Conservation (phyloP, 768 basidiomycete genomes). For the Russula olivacea region DNA sequence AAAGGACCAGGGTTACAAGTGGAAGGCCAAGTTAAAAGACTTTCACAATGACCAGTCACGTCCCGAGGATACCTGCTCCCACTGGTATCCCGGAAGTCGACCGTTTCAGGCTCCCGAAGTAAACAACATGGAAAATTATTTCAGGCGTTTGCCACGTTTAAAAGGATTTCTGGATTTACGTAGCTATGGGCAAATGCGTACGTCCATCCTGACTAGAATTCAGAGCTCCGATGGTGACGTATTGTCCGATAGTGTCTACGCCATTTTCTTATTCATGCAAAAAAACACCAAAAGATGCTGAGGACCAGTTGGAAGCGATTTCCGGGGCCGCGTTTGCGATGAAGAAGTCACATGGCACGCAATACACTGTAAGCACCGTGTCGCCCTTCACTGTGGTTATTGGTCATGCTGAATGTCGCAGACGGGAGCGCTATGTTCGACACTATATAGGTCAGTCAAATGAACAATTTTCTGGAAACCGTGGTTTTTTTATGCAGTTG, state of each 20-base stretch:
- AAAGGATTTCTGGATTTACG: slow-evolving; percentile 68
- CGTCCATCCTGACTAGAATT: not conserved
- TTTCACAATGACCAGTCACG: slow-evolving; percentile 4
- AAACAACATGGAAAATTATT: slow-evolving; percentile 65
- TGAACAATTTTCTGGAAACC: not conserved
- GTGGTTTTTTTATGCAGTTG: slow-evolving; percentile 15
- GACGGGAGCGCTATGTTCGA: slow-evolving; percentile 44
- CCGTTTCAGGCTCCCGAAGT: slow-evolving; percentile 76
- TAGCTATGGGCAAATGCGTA: slow-evolving; percentile 80
- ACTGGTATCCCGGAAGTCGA: slow-evolving; percentile 68
- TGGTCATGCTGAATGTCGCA: slow-evolving; percentile 20
- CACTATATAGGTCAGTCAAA: slow-evolving; percentile 39
- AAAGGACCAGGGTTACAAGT: slow-evolving; percentile 57
- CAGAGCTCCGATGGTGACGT: not conserved
- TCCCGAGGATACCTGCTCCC: slow-evolving; percentile 55
- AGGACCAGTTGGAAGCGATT: slow-evolving; percentile 69
- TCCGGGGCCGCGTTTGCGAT: slow-evolving; percentile 58
- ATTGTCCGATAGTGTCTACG: slow-evolving; percentile 50
- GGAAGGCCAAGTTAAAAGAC: slow-evolving; percentile 40
- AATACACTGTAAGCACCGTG: slow-evolving; percentile 41
- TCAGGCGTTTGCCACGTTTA: slow-evolving; percentile 47
- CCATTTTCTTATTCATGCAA: slow-evolving; percentile 73
- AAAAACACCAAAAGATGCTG: slow-evolving; percentile 57
- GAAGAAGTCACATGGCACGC: slow-evolving; percentile 47
- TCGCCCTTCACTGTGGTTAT: not conserved